phyloP scores from a whole-genome alignment of 306 rosid species.

The Cicer chorassanicum region DNA sequence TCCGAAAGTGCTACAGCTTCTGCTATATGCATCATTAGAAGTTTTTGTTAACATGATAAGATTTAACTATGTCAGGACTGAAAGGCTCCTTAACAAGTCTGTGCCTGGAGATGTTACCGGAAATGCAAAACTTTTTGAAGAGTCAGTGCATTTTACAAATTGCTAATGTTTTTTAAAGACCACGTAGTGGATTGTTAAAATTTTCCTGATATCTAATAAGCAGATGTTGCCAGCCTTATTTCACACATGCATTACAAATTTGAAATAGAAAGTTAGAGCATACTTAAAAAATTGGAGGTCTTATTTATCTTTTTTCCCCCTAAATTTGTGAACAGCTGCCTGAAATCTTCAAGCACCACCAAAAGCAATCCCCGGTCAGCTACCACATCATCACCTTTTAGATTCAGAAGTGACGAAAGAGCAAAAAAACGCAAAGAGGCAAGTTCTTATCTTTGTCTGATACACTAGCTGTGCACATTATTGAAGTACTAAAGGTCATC shows the following conservation, averaged over 20 bases:
- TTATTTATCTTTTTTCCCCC: neutral
- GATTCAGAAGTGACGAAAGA: slow-evolving; percentile 86
- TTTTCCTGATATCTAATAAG: slow-evolving; percentile 7
- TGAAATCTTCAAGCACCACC: slow-evolving; percentile 52
- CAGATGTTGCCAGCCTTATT: neutral
- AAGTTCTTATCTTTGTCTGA: slow-evolving; percentile 44
- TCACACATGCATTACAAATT: slow-evolving; percentile 1
- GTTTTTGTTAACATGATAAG: slow-evolving; percentile 37
- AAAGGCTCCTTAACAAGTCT: slow-evolving; percentile 45
- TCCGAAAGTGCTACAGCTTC: slow-evolving; percentile 27
- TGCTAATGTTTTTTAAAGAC: slow-evolving; percentile 27
- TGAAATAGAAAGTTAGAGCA: slow-evolving; percentile 10
- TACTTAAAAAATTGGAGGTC: slow-evolving; percentile 17
- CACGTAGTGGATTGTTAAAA: slow-evolving; percentile 15
- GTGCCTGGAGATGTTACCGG: slow-evolving; percentile 47
- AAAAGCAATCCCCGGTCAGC: slow-evolving; percentile 52
- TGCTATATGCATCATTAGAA: slow-evolving; percentile 22
- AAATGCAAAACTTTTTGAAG: slow-evolving; percentile 44
- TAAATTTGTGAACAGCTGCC: slow-evolving; percentile 56
- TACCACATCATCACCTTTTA: slow-evolving; percentile 64
- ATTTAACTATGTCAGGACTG: slow-evolving; percentile 50
- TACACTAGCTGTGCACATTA: slow-evolving; percentile 19
- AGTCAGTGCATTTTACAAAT: slow-evolving; percentile 48
- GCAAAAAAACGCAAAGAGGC: slow-evolving; percentile 90
- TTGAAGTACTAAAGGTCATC: neutral